These are phyloP conservation scores for Phoma herbarum DNA, from an alignment of 2,329 filamentous ascomycete species.

Conservation along the genomic window DNA sequence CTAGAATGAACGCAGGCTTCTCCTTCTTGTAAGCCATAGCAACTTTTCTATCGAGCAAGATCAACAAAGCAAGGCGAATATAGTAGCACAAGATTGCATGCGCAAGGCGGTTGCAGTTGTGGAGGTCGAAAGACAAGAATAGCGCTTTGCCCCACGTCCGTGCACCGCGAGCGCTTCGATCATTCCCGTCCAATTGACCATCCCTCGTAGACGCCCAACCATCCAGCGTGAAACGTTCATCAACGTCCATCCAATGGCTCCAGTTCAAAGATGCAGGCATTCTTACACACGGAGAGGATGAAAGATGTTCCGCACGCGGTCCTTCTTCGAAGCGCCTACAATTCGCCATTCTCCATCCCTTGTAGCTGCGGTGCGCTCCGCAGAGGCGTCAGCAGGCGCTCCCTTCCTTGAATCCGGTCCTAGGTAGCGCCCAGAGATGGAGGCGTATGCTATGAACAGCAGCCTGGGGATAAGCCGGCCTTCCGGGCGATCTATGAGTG, in stretches of 20 bases:
- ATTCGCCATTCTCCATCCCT: conserved; percentile 30
- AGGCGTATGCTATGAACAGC: conserved; percentile 31
- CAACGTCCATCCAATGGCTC: conserved; percentile 35
- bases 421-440: conserved; percentile 34
- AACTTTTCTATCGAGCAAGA: not conserved
- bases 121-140: conserved; percentile 13
- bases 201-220: conserved; percentile 32
- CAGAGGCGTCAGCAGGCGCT: conserved; percentile 45
- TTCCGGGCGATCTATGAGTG: conserved; percentile 41
- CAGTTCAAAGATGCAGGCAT: conserved; percentile 3
- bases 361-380: conserved; percentile 24
- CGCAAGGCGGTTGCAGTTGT: conserved; percentile 14
- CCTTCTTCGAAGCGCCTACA: conserved; percentile 41
- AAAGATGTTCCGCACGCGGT: conserved; percentile 32
- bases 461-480: conserved; percentile 25
- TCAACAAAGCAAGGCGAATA: conserved; percentile 4
- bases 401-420: conserved; percentile 34
- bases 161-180: conserved; percentile 15
- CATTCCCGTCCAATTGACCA: conserved; percentile 29
- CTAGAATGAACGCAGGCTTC: not conserved
- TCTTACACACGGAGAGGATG: conserved; percentile 33
- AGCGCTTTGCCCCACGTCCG: conserved; percentile 11
- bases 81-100: conserved; percentile 14
- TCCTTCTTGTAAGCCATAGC: not conserved
- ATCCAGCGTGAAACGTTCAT: conserved; percentile 29